Evolutionary conservation across 1,284 basidiomycete species (phyloP).

Genomic region (Trametes pubescens): DNA sequence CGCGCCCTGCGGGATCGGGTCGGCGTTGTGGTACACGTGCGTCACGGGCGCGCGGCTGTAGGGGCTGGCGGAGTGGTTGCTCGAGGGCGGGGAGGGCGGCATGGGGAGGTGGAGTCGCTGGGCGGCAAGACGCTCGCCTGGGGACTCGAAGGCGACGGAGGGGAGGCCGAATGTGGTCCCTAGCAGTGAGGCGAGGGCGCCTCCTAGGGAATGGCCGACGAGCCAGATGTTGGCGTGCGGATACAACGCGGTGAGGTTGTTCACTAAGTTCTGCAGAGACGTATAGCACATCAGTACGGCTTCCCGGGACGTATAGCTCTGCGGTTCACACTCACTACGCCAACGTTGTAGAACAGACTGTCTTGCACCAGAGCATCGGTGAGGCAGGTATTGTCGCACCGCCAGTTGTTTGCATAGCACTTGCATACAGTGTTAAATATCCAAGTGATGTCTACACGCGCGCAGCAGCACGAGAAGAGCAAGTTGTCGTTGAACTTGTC

Average conservation of each 20-base stretch:
- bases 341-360: constrained; percentile 89
- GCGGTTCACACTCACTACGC: constrained; percentile 64
- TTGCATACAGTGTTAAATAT: constrained; percentile 83
- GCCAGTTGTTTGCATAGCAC: constrained; percentile 78
- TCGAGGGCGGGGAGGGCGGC: constrained; percentile 51
- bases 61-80: constrained; percentile 35
- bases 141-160: constrained; percentile 91
- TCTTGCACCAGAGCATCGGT: constrained; percentile 88
- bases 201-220: constrained; percentile 89
- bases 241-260: constrained; percentile 84
- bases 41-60: constrained; percentile 54
- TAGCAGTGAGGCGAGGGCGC: constrained; percentile 86
- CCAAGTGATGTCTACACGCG: constrained; percentile 93
- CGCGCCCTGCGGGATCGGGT: constrained; percentile 81
- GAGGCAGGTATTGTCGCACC: constrained; percentile 87
- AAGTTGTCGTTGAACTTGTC: constrained; percentile 98
- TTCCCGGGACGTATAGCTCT: neutral
- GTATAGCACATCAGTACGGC: neutral
- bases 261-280: constrained; percentile 69
- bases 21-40: constrained; percentile 84
- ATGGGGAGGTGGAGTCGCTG: constrained; percentile 85
- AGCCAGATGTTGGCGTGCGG: constrained; percentile 93
- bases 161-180: constrained; percentile 96
- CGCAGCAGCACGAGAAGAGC: constrained; percentile 98
- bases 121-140: constrained; percentile 90